Percentiles rank a stretch among this genome's conserved stretches.
Evolutionary conservation across 352 stramenopile genomes (phyloP).

Genomic region (Globisporangium abappressorium): DNA sequence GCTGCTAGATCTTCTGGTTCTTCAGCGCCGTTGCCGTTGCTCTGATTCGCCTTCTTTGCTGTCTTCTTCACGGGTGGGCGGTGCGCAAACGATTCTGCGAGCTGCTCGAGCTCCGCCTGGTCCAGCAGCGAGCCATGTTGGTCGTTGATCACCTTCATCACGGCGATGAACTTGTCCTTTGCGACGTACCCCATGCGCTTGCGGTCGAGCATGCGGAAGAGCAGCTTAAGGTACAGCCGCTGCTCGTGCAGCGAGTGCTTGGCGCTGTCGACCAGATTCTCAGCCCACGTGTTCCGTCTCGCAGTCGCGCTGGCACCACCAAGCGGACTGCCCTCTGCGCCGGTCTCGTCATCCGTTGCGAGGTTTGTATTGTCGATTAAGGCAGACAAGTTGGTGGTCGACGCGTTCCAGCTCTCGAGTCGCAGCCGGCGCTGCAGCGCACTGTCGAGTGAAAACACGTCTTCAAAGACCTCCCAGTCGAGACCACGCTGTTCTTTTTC

Average conservation of each 20-base stretch:
- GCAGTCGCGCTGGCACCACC: conserved; percentile 1
- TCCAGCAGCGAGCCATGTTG: conserved; percentile 61
- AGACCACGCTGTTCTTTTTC: conserved; percentile 44
- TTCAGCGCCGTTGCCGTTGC: conserved; percentile 18
- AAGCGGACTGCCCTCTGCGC: conserved; percentile 23
- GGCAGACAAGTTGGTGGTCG: conserved; percentile 39
- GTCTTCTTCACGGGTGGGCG: conserved; percentile 22
- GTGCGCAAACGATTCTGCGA: conserved; percentile 59
- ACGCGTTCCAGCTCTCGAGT: conserved; percentile 59
- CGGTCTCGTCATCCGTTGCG: conserved; percentile 28
- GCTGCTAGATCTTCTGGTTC: neutral
- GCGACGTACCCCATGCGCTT: conserved; percentile 61
- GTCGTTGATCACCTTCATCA: conserved; percentile 75
- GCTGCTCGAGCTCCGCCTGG: conserved; percentile 56
- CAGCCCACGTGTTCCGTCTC: conserved; percentile 53
- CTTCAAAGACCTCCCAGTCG: conserved; percentile 73
- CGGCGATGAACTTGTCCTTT: conserved; percentile 67
- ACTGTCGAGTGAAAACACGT: conserved; percentile 73
- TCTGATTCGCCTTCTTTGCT: conserved; percentile 16
- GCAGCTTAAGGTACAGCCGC: conserved; percentile 75
- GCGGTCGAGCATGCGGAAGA: conserved; percentile 76
- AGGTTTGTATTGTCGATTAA: conserved; percentile 17
- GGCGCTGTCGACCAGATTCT: conserved; percentile 64
- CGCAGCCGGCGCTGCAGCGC: conserved; percentile 58
- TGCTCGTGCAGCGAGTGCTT: conserved; percentile 79